Evolutionary conservation across 129 eudicot genomes (phyloP), one percentile per base, ranked within the genome.

Genomic region (Tagetes patula): DNA sequence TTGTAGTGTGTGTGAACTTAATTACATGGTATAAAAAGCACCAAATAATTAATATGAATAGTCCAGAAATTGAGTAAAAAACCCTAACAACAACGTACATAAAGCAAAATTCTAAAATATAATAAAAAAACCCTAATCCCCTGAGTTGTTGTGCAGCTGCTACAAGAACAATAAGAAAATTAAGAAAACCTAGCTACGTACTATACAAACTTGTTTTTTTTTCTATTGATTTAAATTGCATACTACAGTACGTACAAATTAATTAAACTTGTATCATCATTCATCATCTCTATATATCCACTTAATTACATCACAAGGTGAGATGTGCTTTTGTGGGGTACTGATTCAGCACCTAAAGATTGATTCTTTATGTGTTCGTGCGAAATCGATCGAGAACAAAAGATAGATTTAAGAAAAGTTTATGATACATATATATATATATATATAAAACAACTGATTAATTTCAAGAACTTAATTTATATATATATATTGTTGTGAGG

Each of bases 391-490:
- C n/a, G 27, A 20, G 27, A 20, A 20, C 27, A 20, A 20, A 20
- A 43, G 11, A 6, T 7, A 2, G 47, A 7, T 43, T 43, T 1
- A 43, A 2, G 48, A 43, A 10, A 6, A 43, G 8, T 6, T 43
- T 43, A 43, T 6, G 48, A 43, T 43, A 1, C 5, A 42, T 10
- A 10, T 5, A 6, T 6, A 1, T 43, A 42, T 10, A 10, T 5
- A 6, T 6, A 43, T 0, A 43, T 2, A 43, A 43, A 43, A 42
- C 10, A 20, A 20, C 27, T 20, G 27, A 20, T 20, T 20, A 41
- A 50, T 76, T 76, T 33, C 39, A 55, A 76, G n/a, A 34, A 76
- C 74, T 20, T 69, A n/a, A n/a, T n/a, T n/a, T n/a, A n/a, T n/a
- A n/a, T 46, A 38, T 8, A 41, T 60, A 31, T 76, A 20, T 20